Evolutionary conservation across 2,329 filamentous ascomycete species (phyloP).

Genomic region (Calonectria henricotiae): DNA sequence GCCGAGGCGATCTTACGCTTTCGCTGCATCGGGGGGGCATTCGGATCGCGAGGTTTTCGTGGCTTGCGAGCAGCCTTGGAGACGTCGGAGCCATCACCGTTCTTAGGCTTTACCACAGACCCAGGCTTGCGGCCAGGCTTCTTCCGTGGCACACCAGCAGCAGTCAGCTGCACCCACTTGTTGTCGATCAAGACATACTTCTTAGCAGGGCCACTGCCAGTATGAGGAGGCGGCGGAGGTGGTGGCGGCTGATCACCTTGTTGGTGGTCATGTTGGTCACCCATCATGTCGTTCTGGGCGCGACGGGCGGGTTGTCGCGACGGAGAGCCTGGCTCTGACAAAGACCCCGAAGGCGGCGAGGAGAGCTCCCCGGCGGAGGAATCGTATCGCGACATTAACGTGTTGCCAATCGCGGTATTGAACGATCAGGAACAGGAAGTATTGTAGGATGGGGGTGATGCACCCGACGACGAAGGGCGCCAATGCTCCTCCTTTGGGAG

Average conservation of each 20-base stretch:
- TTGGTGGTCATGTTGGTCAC: conserved; percentile 53
- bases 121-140: conserved; percentile 79
- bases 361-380: conserved; percentile 68
- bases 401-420: conserved; percentile 55
- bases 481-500: conserved; percentile 32
- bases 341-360: conserved; percentile 67
- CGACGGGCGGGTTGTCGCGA: conserved; percentile 56
- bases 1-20: conserved; percentile 69
- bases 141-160: conserved; percentile 73
- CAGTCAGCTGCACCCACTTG: conserved; percentile 68
- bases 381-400: conserved; percentile 62
- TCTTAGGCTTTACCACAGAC: conserved; percentile 66
- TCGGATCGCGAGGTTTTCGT: conserved; percentile 74
- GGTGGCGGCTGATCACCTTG: conserved; percentile 46
- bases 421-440: conserved; percentile 33
- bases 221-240: conserved; percentile 47
- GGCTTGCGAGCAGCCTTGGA: conserved; percentile 67
- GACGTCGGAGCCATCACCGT: conserved; percentile 58
- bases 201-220: conserved; percentile 51
- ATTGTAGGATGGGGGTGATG: conserved; percentile 25
- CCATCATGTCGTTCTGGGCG: conserved; percentile 61
- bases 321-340: conserved; percentile 68
- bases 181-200: conserved; percentile 59
- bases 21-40: conserved; percentile 69
- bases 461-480: conserved; percentile 24